phyloP scores from a whole-genome alignment of 1,284 basidiomycete genomes.

The Papiliotrema flavescens region DNA sequence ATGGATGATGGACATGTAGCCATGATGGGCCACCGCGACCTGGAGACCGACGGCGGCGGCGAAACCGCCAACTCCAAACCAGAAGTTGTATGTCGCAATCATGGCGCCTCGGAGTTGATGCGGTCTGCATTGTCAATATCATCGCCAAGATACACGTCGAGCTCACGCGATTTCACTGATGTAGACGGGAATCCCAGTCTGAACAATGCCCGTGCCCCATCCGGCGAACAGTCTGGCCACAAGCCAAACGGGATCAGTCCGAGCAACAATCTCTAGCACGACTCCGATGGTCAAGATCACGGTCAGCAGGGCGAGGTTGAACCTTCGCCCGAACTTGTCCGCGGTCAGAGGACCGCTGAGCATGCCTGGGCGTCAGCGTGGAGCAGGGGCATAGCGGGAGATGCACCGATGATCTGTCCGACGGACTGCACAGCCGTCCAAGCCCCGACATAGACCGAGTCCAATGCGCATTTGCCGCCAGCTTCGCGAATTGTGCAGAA shows the following conservation, averaged over 20 bases:
- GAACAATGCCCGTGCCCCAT: slow-evolving; percentile 22
- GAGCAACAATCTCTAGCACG: slow-evolving; percentile 25
- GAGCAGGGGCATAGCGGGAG: too few relatives aligned
- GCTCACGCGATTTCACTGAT: slow-evolving; percentile 20
- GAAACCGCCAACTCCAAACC: slow-evolving; percentile 20
- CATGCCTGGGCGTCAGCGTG: neutral
- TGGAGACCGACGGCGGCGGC: slow-evolving; percentile 18
- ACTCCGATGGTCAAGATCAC: slow-evolving; percentile 8
- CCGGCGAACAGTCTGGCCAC: slow-evolving; percentile 29
- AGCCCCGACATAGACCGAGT: slow-evolving; percentile 20
- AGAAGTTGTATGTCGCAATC: slow-evolving; percentile 11
- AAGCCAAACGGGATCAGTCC: slow-evolving; percentile 23
- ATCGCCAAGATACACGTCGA: neutral
- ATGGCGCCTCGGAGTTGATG: slow-evolving; percentile 8
- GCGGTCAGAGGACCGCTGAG: slow-evolving; percentile 6
- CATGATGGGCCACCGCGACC: slow-evolving; percentile 4
- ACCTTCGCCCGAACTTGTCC: slow-evolving; percentile 29
- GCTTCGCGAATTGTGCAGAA: neutral
- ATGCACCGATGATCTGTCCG: slow-evolving; percentile 23
- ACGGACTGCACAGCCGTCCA: slow-evolving; percentile 28
- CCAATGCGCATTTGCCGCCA: slow-evolving; percentile 1
- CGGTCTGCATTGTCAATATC: neutral
- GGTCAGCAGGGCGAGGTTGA: slow-evolving; percentile 10
- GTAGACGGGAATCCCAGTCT: slow-evolving; percentile 23
- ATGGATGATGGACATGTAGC: slow-evolving; percentile 11